Evolutionary conservation across 768 basidiomycete species (phyloP).

Genomic region (Russula earlei): DNA sequence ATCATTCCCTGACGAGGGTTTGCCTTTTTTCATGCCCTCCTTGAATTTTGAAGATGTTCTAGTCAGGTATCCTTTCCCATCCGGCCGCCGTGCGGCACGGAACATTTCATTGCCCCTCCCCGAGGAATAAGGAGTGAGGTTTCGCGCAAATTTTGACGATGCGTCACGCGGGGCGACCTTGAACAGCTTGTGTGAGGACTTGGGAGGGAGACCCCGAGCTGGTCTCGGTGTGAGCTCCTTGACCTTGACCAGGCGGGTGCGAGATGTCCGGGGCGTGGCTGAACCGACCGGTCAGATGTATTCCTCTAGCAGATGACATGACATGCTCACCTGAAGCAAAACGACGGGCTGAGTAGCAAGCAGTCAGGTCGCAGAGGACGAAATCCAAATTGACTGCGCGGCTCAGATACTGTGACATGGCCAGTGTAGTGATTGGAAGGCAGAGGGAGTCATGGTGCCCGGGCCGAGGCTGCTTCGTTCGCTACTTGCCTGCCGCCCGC

Average conservation of each 20-base stretch:
- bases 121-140: not conserved
- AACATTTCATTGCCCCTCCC: not conserved
- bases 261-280: conserved; percentile 29
- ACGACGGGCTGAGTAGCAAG: not conserved
- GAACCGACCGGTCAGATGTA: conserved; percentile 13
- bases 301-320: not conserved
- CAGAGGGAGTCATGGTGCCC: too few species aligned
- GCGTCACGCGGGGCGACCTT: conserved; percentile 14
- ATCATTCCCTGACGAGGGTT: not conserved
- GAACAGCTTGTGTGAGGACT: conserved; percentile 9
- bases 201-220: not conserved
- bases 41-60: not conserved
- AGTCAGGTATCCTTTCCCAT: not conserved
- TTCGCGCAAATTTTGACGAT: conserved; percentile 1
- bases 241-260: conserved; percentile 18
- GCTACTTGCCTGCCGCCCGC: too few species aligned
- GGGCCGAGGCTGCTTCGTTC: too few species aligned
- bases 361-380: not conserved
- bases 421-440: not conserved
- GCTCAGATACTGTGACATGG: not conserved
- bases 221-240: conserved; percentile 16
- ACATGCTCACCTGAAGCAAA: conserved; percentile 8
- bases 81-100: not conserved
- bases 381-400: not conserved
- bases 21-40: not conserved